phyloP scores from a whole-genome alignment of 2,329 filamentous ascomycete species.

The Ceratocystis huliohia region DNA sequence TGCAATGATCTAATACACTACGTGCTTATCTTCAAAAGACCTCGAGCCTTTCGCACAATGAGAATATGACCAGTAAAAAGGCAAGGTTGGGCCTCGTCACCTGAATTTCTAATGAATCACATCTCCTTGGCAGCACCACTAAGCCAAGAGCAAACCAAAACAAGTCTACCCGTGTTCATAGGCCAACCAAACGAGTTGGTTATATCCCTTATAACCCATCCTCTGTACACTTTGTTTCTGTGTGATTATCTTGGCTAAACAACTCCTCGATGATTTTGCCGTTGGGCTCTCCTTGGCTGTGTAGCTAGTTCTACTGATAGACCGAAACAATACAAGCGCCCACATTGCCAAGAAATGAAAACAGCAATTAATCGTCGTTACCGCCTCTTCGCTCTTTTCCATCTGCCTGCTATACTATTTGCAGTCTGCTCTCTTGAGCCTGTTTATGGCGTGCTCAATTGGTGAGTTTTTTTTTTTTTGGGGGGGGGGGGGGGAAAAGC shows the following conservation, averaged over 20 bases:
- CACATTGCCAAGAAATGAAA: background rate
- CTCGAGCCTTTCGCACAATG: background rate
- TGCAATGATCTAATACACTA: too few relatives aligned
- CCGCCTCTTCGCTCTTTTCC: background rate
- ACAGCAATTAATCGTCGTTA: background rate
- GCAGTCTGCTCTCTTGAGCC: background rate
- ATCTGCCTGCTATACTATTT: background rate
- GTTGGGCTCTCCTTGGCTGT: background rate
- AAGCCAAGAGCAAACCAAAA: background rate
- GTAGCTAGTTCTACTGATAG: background rate
- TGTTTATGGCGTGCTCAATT: background rate
- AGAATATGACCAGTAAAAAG: background rate
- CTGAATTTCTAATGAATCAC: background rate
- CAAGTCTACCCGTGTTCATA: background rate
- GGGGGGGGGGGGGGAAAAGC: too few relatives aligned
- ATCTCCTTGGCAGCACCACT: background rate
- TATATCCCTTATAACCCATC: background rate
- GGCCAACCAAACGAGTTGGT: background rate
- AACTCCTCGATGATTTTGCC: background rate
- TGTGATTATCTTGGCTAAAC: background rate
- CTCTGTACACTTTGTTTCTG: background rate
- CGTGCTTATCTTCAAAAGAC: too few relatives aligned
- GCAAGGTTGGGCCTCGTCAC: slow-evolving; percentile 5
- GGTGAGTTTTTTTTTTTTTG: background rate
- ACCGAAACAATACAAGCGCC: background rate